A percentile compares a stretch with the other conserved stretches of the same genome.
Conservation (phyloP, 345 rosid genomes). For the Theobroma cacao region DNA sequence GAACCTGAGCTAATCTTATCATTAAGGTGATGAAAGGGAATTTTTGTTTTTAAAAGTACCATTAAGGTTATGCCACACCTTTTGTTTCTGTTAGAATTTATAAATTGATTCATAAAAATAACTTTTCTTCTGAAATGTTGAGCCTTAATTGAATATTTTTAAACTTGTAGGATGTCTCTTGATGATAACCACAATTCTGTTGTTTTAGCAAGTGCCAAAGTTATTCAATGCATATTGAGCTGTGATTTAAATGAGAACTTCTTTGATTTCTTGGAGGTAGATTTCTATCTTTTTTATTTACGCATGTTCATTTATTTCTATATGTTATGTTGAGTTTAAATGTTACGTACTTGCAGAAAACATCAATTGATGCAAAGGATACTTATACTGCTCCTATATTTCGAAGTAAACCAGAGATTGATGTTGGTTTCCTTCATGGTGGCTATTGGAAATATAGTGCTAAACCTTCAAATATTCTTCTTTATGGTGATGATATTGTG, state of each 20-base stretch:
- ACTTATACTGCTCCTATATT: slow-evolving; percentile 75
- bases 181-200: slow-evolving; percentile 88
- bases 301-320: not conserved
- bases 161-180: slow-evolving; percentile 66
- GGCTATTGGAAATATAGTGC: slow-evolving; percentile 94
- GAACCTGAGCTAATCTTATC: slow-evolving; percentile 90
- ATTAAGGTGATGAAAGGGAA: slow-evolving; percentile 53
- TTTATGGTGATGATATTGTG: slow-evolving; percentile 36
- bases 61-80: not conserved
- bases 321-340: slow-evolving; percentile 10
- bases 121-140: not conserved
- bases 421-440: slow-evolving; percentile 73
- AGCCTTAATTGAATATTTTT: slow-evolving; percentile 13
- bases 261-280: slow-evolving; percentile 75
- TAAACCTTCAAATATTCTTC: slow-evolving; percentile 73
- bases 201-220: slow-evolving; percentile 69
- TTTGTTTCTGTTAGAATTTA: not conserved
- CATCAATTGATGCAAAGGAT: slow-evolving; percentile 37
- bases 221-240: slow-evolving; percentile 60
- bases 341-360: slow-evolving; percentile 46
- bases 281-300: slow-evolving; percentile 5
- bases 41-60: not conserved
- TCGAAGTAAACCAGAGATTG: slow-evolving; percentile 75
- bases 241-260: slow-evolving; percentile 61
- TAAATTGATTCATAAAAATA: not conserved